phyloP scores from a whole-genome alignment of 345 rosid genomes.

The Psidium guajava region DNA sequence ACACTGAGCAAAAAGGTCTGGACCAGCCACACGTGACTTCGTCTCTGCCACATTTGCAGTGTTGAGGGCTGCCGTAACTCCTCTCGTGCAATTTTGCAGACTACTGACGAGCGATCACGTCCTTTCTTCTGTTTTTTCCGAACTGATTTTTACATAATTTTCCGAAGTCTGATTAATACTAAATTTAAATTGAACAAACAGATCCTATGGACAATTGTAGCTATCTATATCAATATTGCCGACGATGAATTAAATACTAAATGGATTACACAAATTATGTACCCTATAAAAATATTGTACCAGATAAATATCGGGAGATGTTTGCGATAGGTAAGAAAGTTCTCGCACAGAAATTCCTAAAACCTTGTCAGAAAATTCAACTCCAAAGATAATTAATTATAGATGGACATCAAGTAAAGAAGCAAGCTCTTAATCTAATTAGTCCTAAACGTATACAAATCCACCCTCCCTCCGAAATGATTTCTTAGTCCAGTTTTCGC shows the following conservation, averaged over 20 bases:
- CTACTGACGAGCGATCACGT: slow-evolving; percentile 3
- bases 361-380: background rate
- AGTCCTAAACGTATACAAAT: background rate
- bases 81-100: background rate
- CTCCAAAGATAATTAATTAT: background rate
- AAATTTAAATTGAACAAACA: background rate
- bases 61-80: background rate
- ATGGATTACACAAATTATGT: background rate
- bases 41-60: background rate
- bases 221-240: background rate
- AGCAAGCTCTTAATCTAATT: background rate
- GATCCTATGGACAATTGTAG: background rate
- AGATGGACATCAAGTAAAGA: background rate
- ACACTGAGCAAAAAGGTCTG: background rate
- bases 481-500: background rate
- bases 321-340: background rate
- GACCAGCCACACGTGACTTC: slow-evolving; percentile 12
- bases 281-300: no score
- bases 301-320: background rate
- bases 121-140: background rate
- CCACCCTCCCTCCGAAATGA: background rate
- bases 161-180: background rate
- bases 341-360: rapidly evolving
- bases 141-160: background rate
- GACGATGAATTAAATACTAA: background rate